Base-by-base conservation (phyloP, 2,329 filamentous ascomycete species). In the Cytospora leucostoma region DNA sequence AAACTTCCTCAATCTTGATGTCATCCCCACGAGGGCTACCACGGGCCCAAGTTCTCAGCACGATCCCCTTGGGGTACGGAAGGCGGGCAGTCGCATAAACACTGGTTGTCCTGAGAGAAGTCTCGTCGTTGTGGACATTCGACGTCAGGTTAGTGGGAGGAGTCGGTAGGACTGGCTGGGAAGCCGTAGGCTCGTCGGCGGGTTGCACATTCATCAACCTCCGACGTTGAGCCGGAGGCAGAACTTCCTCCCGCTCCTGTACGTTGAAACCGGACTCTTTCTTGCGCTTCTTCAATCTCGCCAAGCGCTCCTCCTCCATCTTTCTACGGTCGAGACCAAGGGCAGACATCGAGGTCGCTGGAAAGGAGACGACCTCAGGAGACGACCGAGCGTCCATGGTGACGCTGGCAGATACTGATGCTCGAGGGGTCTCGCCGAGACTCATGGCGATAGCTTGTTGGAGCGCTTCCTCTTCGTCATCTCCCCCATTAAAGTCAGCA, bases 261-360 rank as follows among this genome's bases (percentile, higher is more conserved):
- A 12, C n/a, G 37, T 55, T 27, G 37, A 55, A 33, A 33, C 35
- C 15, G n/a, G 38, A 34, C 8, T 65, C 50, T 7, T 68, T 70
- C 53, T 73, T 74, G 21, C 73, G 83, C 74, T 93, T 91, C 51
- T 82, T 81, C 47, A 87, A 74, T 68, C 93, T 84, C 27, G 86
- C 88, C 15, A 96, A 82, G 49, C 94, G 87, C 72, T 96, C 92
- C 70, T 88, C 81, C 74, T 97, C 94, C 92, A 97, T 95, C 59
- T 86, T 84, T 74, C 88, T 92, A 40, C 93, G 85, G 76, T 97
- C 84, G 1, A 96, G 75, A 4, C 83, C 82, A 5, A 83, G 71
- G 0, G 86, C 69, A 0, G 80, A 38, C 64, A 61, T 59, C 7
- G 61, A 58, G 4, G 56, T 59, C 37, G 51, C 51, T 55, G 59